A percentile compares a stretch with the other conserved stretches of the same genome.
Evolutionary conservation across 2,329 filamentous ascomycete species (phyloP).

Genomic region (Fonsecaea multimorphosa): DNA sequence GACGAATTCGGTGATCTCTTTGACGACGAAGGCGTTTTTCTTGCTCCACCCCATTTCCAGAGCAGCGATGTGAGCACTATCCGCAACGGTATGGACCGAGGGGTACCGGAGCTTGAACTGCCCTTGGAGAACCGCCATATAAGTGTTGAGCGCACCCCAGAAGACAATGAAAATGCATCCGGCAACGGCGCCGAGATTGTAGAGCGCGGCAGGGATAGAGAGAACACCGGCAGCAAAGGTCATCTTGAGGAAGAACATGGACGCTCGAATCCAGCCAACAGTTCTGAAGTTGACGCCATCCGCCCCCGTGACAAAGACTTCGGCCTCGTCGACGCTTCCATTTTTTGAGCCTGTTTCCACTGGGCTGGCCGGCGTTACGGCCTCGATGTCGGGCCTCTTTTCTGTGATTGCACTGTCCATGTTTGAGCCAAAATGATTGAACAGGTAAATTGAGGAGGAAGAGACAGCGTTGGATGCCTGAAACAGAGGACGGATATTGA

Average conservation of each 20-base stretch:
- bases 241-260: slow-evolving; percentile 59
- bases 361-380: background rate
- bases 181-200: slow-evolving; percentile 54
- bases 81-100: slow-evolving; percentile 59
- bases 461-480: background rate
- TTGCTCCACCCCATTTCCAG: background rate
- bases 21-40: slow-evolving; percentile 43
- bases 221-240: slow-evolving; percentile 95
- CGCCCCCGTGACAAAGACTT: slow-evolving; percentile 55
- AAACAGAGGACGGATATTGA: background rate
- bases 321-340: slow-evolving; percentile 33
- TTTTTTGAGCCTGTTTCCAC: background rate
- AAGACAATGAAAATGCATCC: slow-evolving; percentile 56
- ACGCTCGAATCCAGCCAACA: slow-evolving; percentile 56
- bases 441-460: background rate
- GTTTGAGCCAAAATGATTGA: background rate
- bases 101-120: slow-evolving; percentile 58
- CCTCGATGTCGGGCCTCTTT: slow-evolving; percentile 15
- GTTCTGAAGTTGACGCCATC: slow-evolving; percentile 57
- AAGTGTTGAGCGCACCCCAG: slow-evolving; percentile 58
- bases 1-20: slow-evolving; percentile 50
- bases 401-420: slow-evolving; percentile 1
- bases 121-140: slow-evolving; percentile 56
- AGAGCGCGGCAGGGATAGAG: slow-evolving; percentile 64
- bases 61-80: slow-evolving; percentile 65